Evolutionary conservation across 2,329 filamentous ascomycete species (phyloP).

Genomic region (Periconia sp.): DNA sequence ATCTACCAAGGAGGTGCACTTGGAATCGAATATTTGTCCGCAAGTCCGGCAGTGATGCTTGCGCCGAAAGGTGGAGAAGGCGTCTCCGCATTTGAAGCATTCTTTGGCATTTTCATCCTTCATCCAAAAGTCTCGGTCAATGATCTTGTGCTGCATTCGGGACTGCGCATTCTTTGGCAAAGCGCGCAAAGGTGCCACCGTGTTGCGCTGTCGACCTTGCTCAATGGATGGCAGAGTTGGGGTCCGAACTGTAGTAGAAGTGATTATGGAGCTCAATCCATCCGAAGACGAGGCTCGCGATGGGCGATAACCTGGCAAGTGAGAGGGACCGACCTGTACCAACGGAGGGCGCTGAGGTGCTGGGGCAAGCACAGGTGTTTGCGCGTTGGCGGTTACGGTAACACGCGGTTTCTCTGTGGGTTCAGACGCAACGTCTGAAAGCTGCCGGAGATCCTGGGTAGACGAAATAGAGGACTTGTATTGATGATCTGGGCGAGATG

Average conservation of each 20-base stretch:
- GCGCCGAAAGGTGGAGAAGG: slow-evolving; percentile 89
- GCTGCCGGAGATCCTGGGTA: slow-evolving; percentile 20
- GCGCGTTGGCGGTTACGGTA: slow-evolving; percentile 17
- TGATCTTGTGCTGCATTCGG: slow-evolving; percentile 79
- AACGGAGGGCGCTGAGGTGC: slow-evolving; percentile 44
- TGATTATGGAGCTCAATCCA: slow-evolving; percentile 43
- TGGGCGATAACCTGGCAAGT: slow-evolving; percentile 51
- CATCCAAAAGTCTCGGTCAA: slow-evolving; percentile 99
- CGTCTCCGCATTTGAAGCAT: slow-evolving; percentile 87
- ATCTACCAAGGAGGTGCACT: slow-evolving; percentile 89
- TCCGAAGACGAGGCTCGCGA: slow-evolving; percentile 51
- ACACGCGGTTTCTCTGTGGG: slow-evolving; percentile 21
- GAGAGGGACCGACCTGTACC: slow-evolving; percentile 48
- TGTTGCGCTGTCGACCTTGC: slow-evolving; percentile 25
- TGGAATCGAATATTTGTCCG: slow-evolving; percentile 97
- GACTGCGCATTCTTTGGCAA: slow-evolving; percentile 43
- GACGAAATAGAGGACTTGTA: slow-evolving; percentile 23
- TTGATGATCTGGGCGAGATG: slow-evolving; percentile 26
- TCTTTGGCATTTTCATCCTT: slow-evolving; percentile 97
- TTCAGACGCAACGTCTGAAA: slow-evolving; percentile 26
- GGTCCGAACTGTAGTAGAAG: slow-evolving; percentile 34
- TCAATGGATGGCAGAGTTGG: slow-evolving; percentile 34
- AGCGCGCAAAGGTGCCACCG: slow-evolving; percentile 31
- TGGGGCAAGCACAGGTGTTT: slow-evolving; percentile 26
- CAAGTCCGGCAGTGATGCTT: slow-evolving; percentile 96